Conservation (phyloP, 2,329 filamentous ascomycete genomes). For the Aspergillus sp. region DNA sequence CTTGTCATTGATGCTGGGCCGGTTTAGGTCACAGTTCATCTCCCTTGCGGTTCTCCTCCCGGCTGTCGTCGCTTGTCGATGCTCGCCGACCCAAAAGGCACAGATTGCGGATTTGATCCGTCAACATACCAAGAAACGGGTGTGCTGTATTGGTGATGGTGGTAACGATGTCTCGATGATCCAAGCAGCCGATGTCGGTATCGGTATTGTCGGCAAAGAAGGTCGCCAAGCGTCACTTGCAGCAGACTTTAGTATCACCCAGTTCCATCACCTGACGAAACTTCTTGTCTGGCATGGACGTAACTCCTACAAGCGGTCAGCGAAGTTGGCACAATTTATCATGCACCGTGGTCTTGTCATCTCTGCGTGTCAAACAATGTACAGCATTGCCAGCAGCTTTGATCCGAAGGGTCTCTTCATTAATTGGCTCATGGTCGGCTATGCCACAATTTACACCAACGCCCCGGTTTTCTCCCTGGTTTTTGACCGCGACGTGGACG, state of each 20-base stretch:
- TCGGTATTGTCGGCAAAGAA: slow-evolving; percentile 97
- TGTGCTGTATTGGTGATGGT: slow-evolving; percentile 95
- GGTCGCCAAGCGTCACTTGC: slow-evolving; percentile 89
- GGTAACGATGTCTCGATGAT: slow-evolving; percentile 99
- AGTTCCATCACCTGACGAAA: slow-evolving; percentile 92
- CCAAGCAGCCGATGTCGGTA: slow-evolving; percentile 93
- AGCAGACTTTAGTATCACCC: slow-evolving; percentile 92
- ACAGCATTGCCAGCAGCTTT: slow-evolving; percentile 85
- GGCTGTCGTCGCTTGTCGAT: slow-evolving; percentile 90
- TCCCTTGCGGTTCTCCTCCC: slow-evolving; percentile 79
- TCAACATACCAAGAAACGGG: slow-evolving; percentile 83
- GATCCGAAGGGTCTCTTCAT: slow-evolving; percentile 92
- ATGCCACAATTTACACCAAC: slow-evolving; percentile 93
- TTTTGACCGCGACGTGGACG: slow-evolving; percentile 90
- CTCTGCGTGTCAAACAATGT: slow-evolving; percentile 93
- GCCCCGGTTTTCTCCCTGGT: slow-evolving; percentile 87
- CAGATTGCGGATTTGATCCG: slow-evolving; percentile 88
- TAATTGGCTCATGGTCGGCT: slow-evolving; percentile 95
- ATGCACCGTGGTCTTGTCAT: slow-evolving; percentile 97
- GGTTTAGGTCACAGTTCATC: slow-evolving; percentile 81
- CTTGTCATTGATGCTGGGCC: slow-evolving; percentile 70
- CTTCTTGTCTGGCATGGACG: slow-evolving; percentile 97
- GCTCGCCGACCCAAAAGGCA: slow-evolving; percentile 94
- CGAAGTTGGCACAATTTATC: slow-evolving; percentile 94
- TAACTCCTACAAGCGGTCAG: slow-evolving; percentile 92